A percentile compares a stretch with the other conserved stretches of the same genome.
Evolutionary conservation across 169 alveolate genomes (phyloP).

Genomic region (Eimeria tenella): DNA sequence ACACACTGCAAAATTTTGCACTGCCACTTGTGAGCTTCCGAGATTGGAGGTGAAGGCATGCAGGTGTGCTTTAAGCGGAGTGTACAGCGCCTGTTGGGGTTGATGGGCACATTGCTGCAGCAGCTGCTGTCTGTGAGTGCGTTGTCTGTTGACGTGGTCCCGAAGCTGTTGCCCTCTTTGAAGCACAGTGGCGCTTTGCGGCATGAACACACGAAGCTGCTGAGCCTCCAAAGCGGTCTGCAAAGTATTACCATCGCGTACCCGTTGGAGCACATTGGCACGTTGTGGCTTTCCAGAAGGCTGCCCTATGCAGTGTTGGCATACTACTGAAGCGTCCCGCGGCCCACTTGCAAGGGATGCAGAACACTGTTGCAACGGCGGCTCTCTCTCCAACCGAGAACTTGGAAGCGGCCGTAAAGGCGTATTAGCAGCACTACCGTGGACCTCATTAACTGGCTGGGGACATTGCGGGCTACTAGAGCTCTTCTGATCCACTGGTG

Average conservation of each 20-base stretch:
- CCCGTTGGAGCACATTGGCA: conserved; percentile 24
- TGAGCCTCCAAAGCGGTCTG: conserved; percentile 5
- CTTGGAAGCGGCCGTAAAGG: conserved; percentile 10
- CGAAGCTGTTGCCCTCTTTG: conserved; percentile 44
- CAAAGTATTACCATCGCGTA: background rate
- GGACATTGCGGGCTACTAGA: conserved; percentile 43
- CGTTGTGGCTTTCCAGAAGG: background rate
- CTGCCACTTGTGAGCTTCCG: conserved; percentile 33
- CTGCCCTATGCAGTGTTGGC: background rate
- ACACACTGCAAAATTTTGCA: conserved; percentile 44
- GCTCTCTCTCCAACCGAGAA: background rate
- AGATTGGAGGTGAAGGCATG: conserved; percentile 43
- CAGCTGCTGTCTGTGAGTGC: conserved; percentile 70
- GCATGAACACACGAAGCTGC: conserved; percentile 14
- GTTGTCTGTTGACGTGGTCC: conserved; percentile 58
- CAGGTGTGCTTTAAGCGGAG: conserved; percentile 2
- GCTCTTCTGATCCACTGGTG: conserved; percentile 12
- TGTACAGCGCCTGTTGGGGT: conserved; percentile 15
- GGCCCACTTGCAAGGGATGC: conserved; percentile 6
- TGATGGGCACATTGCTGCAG: conserved; percentile 34
- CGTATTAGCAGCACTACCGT: background rate
- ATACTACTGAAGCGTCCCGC: background rate
- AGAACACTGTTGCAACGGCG: background rate
- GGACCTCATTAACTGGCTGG: conserved; percentile 20
- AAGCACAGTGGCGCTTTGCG: conserved; percentile 10